Base-by-base conservation (phyloP, 768 basidiomycete genomes). In the Termitomyces sp. region DNA sequence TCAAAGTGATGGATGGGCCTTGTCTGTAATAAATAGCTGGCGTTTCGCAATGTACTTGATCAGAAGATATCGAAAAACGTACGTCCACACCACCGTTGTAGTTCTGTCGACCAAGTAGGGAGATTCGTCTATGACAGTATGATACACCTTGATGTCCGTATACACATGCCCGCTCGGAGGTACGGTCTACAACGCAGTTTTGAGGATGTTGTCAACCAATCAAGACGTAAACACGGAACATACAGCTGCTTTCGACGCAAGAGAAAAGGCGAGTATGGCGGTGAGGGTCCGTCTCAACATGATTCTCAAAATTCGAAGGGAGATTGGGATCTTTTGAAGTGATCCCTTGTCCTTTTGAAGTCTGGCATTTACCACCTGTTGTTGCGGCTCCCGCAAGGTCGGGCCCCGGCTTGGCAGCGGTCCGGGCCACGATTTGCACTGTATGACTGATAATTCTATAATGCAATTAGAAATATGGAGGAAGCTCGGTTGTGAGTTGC, bases 21-120 rank as follows among this genome's bases (percentile, higher is more conserved):
- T 56, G 54, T 32, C 54, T 56, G 42, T 45, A 17, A n/a, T 11
- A 10, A 32, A 20, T 6, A 15, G 11, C n/a, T 17, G 12, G n/a
- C 12, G n/a, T 7, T 32, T 2, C 40, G 15, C 14, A 43, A 17
- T 43, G 6, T 5, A 11, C 5, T n/a, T 31, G 14, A 40, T 31
- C 8, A 11, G 9, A 42, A 42, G 29, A 29, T 10, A 12, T 17
- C 12, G 29, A 17, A 15, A 43, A 32, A 45, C 42, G 31, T 56
- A 56, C 54, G 54, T 56, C 54, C 54, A 56, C 9, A 56, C 54
- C 42, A 56, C 42, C 20, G 54, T 56, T 9, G 54, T 56, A 6
- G 42, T 56, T 31, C 31, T 43, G 6, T 56, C 54, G 11, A 56
- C 54, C 31, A 56, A 7, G 31, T 14, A 56, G 2, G 54, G 54